Percentiles rank a stretch among this genome's conserved stretches.
Evolutionary conservation across 306 rosid genomes (phyloP).

Genomic region (Vicia villosa): DNA sequence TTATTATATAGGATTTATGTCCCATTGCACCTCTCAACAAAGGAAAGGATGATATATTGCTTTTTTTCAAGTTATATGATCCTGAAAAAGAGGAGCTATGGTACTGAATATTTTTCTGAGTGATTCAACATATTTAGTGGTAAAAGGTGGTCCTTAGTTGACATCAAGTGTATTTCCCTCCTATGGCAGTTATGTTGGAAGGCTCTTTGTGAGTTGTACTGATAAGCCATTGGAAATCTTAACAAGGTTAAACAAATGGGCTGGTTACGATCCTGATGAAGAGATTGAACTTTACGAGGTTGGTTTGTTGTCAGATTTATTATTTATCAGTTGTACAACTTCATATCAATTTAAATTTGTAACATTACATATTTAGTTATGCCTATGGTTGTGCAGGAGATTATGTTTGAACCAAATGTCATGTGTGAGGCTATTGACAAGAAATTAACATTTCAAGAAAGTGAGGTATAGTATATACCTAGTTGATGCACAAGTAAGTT

Average conservation of each 20-base stretch:
- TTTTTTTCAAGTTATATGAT: not conserved
- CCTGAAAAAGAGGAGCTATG: not conserved
- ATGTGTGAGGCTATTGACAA: conserved; percentile 1
- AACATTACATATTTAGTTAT: not conserved
- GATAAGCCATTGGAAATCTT: not conserved
- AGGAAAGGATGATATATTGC: not conserved
- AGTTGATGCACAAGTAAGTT: not conserved
- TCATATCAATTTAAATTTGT: not conserved
- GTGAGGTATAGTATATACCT: not conserved
- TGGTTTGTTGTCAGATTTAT: not conserved
- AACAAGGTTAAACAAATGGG: not conserved
- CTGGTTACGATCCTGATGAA: not conserved
- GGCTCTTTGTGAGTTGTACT: not conserved
- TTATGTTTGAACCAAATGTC: not conserved
- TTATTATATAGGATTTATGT: not conserved
- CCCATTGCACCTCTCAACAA: not conserved
- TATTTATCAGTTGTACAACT: not conserved
- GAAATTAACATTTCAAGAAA: conserved; percentile 9
- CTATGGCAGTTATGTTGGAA: not conserved
- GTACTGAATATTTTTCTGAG: not conserved
- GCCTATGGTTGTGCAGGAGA: not conserved
- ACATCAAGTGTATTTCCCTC: not conserved
- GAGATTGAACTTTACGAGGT: conserved; percentile 1
- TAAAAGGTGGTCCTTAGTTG: not conserved
- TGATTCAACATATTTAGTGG: not conserved